Evolutionary conservation across 306 rosid genomes (phyloP), one percentile per base, ranked within the genome.

Genomic region (Rubus idaeus): DNA sequence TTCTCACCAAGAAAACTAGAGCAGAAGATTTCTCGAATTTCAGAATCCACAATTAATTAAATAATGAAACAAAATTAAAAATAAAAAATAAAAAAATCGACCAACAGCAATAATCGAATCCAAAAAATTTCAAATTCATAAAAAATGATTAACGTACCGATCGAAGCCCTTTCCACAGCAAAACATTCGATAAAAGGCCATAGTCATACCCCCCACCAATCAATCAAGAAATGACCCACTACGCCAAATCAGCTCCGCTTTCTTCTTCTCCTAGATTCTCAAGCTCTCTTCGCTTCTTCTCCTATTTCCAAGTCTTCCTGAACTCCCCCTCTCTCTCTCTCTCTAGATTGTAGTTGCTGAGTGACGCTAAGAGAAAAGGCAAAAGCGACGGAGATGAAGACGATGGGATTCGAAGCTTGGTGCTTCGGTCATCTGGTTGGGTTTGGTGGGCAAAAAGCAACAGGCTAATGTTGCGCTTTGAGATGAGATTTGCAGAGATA

Each of bases 131-230:
- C 50, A 75, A 49, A 21, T 47, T 70, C 20, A 75, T 3, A 42
- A 2, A 26, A 21, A 76, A 68, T 67, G 66, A 78, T 57, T 16
- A 30, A 51, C 95, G 44, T 88, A 95, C 98, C 97, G 92, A 83
- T 89, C 87, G 11, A 87, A 88, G 73, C 79, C 88, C 78, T 70
- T 87, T 76, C 92, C 91, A n/a, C 95, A 92, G 47, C 91, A 88
- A 81, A 89, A 88, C 77, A 93, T 78, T 42, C 78, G 71, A 80
- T 78, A 68, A 71, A 88, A 83, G 77, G 81, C 94, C 95, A 92
- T 92, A 73, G 63, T 81, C 85, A 52, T 73, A 78, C 79, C 60
- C 80, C 72, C 77, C 71, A 66, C 65, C 71, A 82, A 82, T 30
- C 60, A 46, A 66, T 30, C 60, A 46, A 66, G 71, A 70, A 82